A percentile compares a stretch with the other conserved stretches of the same genome.
phyloP scores from a whole-genome alignment of 345 rosid species.

The Pistacia atlantica region DNA sequence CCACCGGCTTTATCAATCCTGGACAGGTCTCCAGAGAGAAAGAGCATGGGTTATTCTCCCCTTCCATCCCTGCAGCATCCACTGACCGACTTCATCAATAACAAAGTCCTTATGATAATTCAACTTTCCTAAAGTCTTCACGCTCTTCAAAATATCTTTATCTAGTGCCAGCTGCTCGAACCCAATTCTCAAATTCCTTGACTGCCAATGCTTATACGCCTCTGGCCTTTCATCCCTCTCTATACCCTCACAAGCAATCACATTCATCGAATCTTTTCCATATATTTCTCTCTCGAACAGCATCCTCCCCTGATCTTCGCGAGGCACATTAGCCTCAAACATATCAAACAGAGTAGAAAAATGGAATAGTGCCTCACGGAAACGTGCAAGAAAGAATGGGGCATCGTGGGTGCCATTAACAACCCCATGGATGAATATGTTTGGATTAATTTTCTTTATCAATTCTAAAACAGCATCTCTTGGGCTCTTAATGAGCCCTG shows the following conservation, averaged over 20 bases:
- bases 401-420: slow-evolving; percentile 63
- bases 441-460: slow-evolving; percentile 59
- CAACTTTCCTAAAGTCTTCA: slow-evolving; percentile 41
- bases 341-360: slow-evolving; percentile 70
- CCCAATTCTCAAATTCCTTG: slow-evolving; percentile 52
- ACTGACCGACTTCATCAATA: slow-evolving; percentile 61
- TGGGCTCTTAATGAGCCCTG: slow-evolving; percentile 52
- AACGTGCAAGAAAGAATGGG: slow-evolving; percentile 71
- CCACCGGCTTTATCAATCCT: slow-evolving; percentile 20
- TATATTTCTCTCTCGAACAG: slow-evolving; percentile 59
- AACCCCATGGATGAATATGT: slow-evolving; percentile 63
- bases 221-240: slow-evolving; percentile 77
- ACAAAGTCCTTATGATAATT: slow-evolving; percentile 66
- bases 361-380: slow-evolving; percentile 77
- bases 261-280: slow-evolving; percentile 68
- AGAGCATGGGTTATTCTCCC: slow-evolving; percentile 67
- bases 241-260: slow-evolving; percentile 70
- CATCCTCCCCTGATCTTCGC: slow-evolving; percentile 57
- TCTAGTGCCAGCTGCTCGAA: slow-evolving; percentile 58
- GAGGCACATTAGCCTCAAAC: slow-evolving; percentile 47
- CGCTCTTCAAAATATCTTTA: slow-evolving; percentile 46
- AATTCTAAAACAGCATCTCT: slow-evolving; percentile 67
- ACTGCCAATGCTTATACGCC: slow-evolving; percentile 64
- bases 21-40: slow-evolving; percentile 69
- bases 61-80: slow-evolving; percentile 96